phyloP scores from a whole-genome alignment of 2,329 filamentous ascomycete species.

The Ceratocystis cubensis region DNA sequence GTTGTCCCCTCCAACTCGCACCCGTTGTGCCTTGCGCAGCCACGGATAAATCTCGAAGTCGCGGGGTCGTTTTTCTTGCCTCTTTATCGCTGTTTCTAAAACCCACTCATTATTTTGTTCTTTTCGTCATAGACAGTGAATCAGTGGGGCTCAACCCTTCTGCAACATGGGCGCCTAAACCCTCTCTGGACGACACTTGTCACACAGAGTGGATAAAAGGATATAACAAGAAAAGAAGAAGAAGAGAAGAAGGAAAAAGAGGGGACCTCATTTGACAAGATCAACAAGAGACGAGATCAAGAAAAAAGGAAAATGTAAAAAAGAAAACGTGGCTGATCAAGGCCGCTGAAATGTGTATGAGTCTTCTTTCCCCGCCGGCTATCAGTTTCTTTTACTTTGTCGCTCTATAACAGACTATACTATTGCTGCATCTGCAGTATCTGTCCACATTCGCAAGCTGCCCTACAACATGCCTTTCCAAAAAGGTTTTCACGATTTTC shows the following conservation, averaged over 20 bases:
- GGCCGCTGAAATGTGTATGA: neutral
- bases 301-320: neutral
- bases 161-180: conserved; percentile 5
- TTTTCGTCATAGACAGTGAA: conserved; percentile 1
- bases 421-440: neutral
- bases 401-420: neutral
- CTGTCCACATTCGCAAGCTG: neutral
- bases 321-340: neutral
- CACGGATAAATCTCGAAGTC: neutral
- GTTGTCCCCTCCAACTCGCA: neutral
- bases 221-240: neutral
- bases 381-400: neutral
- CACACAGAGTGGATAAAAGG: conserved; percentile 6
- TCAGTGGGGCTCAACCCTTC: conserved; percentile 6
- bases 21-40: no score
- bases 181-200: conserved; percentile 6
- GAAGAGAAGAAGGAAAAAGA: neutral
- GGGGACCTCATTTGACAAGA: neutral
- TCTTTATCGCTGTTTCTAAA: neutral
- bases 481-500: neutral
- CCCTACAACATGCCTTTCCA: neutral
- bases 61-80: neutral
- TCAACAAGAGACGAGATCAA: neutral
- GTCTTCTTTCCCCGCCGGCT: no score
- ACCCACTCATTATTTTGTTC: neutral